Percentiles rank a stretch among this genome's conserved stretches.
phyloP scores from a whole-genome alignment of 2,329 filamentous ascomycete species.

The Pseudocercospora crystallina region DNA sequence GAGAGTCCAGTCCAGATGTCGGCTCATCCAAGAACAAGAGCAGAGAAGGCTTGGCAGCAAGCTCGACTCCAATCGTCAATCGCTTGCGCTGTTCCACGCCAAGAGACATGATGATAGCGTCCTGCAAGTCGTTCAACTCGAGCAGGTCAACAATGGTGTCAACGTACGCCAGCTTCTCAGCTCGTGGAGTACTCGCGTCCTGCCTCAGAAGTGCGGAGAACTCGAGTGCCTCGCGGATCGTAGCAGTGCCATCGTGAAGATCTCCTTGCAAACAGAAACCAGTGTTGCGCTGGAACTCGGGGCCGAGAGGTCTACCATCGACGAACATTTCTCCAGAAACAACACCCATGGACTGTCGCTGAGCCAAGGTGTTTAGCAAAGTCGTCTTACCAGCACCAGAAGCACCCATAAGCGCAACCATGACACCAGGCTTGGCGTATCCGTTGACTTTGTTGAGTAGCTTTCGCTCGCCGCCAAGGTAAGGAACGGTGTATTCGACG shows the following conservation, averaged over 20 bases:
- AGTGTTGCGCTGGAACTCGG: slow-evolving; percentile 67
- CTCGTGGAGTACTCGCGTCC: slow-evolving; percentile 51
- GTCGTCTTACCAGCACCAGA: slow-evolving; percentile 84
- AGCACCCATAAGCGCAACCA: slow-evolving; percentile 80
- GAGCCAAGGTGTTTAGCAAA: slow-evolving; percentile 72
- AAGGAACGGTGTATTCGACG: slow-evolving; percentile 71
- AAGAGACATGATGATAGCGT: slow-evolving; percentile 64
- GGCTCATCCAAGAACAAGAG: slow-evolving; percentile 72
- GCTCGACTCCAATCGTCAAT: slow-evolving; percentile 71
- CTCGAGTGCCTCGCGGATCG: slow-evolving; percentile 66
- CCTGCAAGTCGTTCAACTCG: slow-evolving; percentile 64
- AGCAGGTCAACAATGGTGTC: slow-evolving; percentile 65
- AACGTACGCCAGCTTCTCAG: slow-evolving; percentile 67
- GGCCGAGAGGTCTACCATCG: slow-evolving; percentile 61
- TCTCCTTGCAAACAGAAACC: slow-evolving; percentile 74
- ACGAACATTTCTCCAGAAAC: slow-evolving; percentile 71
- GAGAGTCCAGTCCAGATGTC: slow-evolving; percentile 68
- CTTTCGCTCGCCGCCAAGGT: slow-evolving; percentile 61
- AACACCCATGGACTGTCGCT: slow-evolving; percentile 67
- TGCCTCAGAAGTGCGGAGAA: slow-evolving; percentile 68
- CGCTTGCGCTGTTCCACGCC: slow-evolving; percentile 71
- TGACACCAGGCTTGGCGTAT: slow-evolving; percentile 75
- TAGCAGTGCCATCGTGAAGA: slow-evolving; percentile 66
- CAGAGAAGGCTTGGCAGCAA: slow-evolving; percentile 67
- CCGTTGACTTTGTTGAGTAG: slow-evolving; percentile 70